These are phyloP conservation scores for Botrytis byssoidea DNA, from an alignment of 2,329 filamentous ascomycete genomes.

Conservation along the genomic window DNA sequence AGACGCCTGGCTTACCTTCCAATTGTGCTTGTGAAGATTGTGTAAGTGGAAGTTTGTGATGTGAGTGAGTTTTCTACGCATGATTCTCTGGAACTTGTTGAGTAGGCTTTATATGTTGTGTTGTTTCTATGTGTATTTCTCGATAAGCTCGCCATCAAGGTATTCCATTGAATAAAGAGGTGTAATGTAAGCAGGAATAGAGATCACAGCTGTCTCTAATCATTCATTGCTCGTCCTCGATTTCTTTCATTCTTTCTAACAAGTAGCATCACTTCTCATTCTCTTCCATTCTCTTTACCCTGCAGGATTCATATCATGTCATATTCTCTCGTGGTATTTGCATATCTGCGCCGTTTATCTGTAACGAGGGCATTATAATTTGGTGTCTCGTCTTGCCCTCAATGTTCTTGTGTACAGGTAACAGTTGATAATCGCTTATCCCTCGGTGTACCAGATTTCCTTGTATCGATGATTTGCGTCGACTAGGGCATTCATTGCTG, in stretches of 20 bases:
- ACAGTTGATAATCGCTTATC: background rate
- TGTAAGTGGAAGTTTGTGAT: background rate
- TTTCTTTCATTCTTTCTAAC: too few species aligned
- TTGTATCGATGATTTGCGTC: slow-evolving; percentile 81
- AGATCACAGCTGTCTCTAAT: background rate
- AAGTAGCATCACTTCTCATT: background rate
- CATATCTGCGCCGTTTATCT: background rate
- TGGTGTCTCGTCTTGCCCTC: too few species aligned
- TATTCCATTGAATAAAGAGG: too few species aligned
- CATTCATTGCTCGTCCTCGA: background rate
- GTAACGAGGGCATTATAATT: background rate
- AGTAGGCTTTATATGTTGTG: background rate
- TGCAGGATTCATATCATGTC: background rate
- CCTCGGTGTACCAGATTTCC: slow-evolving; percentile 66
- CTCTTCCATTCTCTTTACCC: background rate
- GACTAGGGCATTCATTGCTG: slow-evolving; percentile 73
- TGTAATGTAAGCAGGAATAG: background rate
- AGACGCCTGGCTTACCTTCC: background rate
- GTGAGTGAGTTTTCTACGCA: background rate
- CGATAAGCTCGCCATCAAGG: too few species aligned
- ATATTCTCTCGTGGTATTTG: background rate
- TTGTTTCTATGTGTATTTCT: background rate
- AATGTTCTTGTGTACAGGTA: background rate
- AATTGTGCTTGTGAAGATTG: background rate
- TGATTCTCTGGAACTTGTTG: background rate